phyloP scores from a whole-genome alignment of 768 basidiomycete species.

The Boletus pseudopeckii region DNA sequence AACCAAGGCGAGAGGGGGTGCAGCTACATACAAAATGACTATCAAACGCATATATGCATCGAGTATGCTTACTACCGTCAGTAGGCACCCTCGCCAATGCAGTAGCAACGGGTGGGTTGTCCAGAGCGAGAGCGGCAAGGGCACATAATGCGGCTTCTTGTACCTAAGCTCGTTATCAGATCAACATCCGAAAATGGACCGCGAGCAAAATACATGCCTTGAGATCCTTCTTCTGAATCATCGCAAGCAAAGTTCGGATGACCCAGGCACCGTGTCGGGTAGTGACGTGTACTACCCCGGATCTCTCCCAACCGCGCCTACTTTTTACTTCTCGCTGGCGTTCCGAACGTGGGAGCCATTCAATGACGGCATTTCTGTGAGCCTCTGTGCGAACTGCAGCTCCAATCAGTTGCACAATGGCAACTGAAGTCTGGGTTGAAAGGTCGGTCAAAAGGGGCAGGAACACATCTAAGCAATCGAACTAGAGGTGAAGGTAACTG shows the following conservation, averaged over 20 bases:
- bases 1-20: constrained; percentile 36
- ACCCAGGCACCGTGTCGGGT: constrained; percentile 59
- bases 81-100: constrained; percentile 42
- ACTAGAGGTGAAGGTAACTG: constrained; percentile 31
- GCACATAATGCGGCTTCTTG: constrained; percentile 67
- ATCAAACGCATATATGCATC: constrained; percentile 3
- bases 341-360: constrained; percentile 62
- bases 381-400: constrained; percentile 45
- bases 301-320: constrained; percentile 75
- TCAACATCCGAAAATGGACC: not conserved
- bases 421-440: constrained; percentile 40
- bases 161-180: constrained; percentile 35
- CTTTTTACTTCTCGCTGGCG: constrained; percentile 52
- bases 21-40: constrained; percentile 6
- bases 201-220: constrained; percentile 40
- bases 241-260: constrained; percentile 44
- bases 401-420: constrained; percentile 59
- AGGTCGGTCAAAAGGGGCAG: constrained; percentile 57
- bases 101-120: constrained; percentile 52
- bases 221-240: constrained; percentile 49
- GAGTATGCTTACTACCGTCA: constrained; percentile 39
- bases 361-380: constrained; percentile 50
- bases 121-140: constrained; percentile 62
- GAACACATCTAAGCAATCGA: constrained; percentile 60
- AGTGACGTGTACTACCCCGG: constrained; percentile 36